These are phyloP conservation scores for Sextonia rubra DNA, from an alignment of 164 flowering plant genomes.

Conservation along the genomic window DNA sequence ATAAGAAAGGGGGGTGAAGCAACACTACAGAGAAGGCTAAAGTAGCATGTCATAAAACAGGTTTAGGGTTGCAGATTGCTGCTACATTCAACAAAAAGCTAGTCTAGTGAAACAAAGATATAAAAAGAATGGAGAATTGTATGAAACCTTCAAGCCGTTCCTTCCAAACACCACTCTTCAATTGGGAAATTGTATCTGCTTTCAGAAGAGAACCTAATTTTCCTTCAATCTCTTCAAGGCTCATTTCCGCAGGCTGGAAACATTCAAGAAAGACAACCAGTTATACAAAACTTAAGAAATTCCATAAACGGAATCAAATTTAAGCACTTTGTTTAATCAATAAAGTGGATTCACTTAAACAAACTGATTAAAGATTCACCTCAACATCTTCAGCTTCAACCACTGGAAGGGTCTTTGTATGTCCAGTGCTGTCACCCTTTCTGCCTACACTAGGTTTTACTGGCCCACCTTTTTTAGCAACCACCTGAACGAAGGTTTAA, in stretches of 20 bases:
- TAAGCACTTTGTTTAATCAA: background rate
- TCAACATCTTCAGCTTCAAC: slow-evolving; percentile 84
- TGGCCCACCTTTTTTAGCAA: slow-evolving; percentile 54
- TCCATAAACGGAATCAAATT: background rate
- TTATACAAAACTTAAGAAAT: background rate
- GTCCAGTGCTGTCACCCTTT: slow-evolving; percentile 62
- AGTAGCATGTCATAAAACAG: background rate
- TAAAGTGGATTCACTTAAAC: no score
- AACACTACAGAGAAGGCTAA: background rate
- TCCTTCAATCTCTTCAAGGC: slow-evolving; percentile 94
- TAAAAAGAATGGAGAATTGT: slow-evolving; percentile 4
- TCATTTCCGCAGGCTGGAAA: slow-evolving; percentile 90
- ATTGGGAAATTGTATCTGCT: slow-evolving; percentile 65
- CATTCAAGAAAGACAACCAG: slow-evolving; percentile 4
- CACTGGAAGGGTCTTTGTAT: slow-evolving; percentile 37
- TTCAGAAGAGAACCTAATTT: slow-evolving; percentile 68
- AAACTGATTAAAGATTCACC: slow-evolving; percentile 32
- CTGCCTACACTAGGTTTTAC: slow-evolving; percentile 48
- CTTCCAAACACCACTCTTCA: slow-evolving; percentile 96
- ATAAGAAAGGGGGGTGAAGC: background rate
- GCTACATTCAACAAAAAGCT: background rate
- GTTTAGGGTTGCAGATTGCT: background rate
- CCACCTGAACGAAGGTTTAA: slow-evolving; percentile 37
- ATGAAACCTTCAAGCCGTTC: slow-evolving; percentile 88
- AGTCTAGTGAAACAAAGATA: background rate